These are phyloP conservation scores for Entonaema liquescens DNA, from an alignment of 495 filamentous ascomycete genomes.

Conservation along the genomic window DNA sequence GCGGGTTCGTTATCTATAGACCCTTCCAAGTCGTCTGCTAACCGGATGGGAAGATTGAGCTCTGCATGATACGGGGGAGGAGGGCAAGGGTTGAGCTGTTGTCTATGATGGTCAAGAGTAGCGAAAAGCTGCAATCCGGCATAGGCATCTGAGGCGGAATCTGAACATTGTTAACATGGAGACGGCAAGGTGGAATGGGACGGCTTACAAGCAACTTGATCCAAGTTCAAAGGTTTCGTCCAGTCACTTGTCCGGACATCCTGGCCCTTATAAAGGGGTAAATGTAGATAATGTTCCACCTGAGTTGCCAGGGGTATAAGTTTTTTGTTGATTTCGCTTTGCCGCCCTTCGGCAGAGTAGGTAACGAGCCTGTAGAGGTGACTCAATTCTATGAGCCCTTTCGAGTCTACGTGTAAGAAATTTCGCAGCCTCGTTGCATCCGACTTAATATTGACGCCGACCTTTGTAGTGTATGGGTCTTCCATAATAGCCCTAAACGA, in stretches of 20 bases:
- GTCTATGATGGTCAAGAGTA: constrained; percentile 70
- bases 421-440: constrained; percentile 76
- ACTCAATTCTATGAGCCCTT: constrained; percentile 79
- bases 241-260: constrained; percentile 77
- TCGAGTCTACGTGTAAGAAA: constrained; percentile 68
- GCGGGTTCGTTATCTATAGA: constrained; percentile 30
- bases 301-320: constrained; percentile 72
- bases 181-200: not conserved
- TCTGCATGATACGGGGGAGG: constrained; percentile 75
- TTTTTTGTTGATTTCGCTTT: constrained; percentile 67
- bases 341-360: constrained; percentile 58
- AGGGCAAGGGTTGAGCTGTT: constrained; percentile 70
- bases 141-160: constrained; percentile 86
- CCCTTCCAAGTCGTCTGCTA: constrained; percentile 50
- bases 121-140: constrained; percentile 78
- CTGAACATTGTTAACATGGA: constrained; percentile 48
- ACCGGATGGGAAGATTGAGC: constrained; percentile 65
- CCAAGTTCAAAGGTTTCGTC: constrained; percentile 64
- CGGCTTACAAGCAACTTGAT: constrained; percentile 76
- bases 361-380: constrained; percentile 80
- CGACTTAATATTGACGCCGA: constrained; percentile 77
- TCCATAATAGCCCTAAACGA: constrained; percentile 76
- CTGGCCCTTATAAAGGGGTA: constrained; percentile 79
- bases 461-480: constrained; percentile 72
- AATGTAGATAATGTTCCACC: constrained; percentile 72